A percentile compares a stretch with the other conserved stretches of the same genome.
phyloP scores from a whole-genome alignment of 2,329 filamentous ascomycete species.

The Trichoderma breve region DNA sequence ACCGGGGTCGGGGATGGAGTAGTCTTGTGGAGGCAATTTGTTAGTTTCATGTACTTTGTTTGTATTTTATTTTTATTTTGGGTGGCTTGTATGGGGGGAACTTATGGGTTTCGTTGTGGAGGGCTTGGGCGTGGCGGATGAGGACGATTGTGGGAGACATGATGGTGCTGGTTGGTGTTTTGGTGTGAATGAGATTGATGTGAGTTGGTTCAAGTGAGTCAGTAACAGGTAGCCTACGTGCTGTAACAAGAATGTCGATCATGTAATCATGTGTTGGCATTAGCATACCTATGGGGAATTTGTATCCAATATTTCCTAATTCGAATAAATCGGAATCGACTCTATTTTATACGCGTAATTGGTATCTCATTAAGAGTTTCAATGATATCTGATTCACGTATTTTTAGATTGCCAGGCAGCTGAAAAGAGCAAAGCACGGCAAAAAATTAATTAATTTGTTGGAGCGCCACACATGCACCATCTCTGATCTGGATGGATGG shows the following conservation, averaged over 20 bases:
- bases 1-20: conserved; percentile 48
- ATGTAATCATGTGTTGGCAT: neutral
- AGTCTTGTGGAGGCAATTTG: conserved; percentile 40
- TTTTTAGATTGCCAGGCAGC: neutral
- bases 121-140: conserved; percentile 80
- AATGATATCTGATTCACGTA: neutral
- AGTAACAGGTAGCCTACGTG: neutral
- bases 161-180: neutral
- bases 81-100: conserved; percentile 23
- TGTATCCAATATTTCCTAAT: neutral
- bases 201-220: neutral
- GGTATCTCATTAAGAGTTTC: neutral
- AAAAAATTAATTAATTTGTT: neutral
- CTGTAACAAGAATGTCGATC: neutral
- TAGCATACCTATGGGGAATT: neutral
- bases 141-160: conserved; percentile 68
- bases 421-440: neutral
- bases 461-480: neutral
- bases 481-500: neutral
- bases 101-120: conserved; percentile 55
- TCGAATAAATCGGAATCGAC: neutral
- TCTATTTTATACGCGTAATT: neutral
- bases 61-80: neutral
- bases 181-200: neutral
- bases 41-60: too few relatives aligned